Base-by-base conservation (phyloP, 2,329 filamentous ascomycete genomes). In the Orbilia quercus region DNA sequence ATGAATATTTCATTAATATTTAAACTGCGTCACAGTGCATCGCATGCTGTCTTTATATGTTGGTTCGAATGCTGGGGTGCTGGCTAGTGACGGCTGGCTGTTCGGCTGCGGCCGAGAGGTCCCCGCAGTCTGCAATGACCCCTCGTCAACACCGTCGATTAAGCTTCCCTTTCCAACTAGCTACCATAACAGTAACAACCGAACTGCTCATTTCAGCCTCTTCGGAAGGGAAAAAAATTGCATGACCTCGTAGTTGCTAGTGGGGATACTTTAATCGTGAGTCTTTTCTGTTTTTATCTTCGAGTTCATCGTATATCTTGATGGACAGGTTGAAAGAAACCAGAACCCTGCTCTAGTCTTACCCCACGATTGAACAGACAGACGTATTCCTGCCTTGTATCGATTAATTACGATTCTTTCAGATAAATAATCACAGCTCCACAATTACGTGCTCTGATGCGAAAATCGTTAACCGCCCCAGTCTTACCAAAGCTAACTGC, bases 401-500 rank as follows among this genome's bases (percentile, higher is more conserved):
- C n/a, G n/a, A n/a, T n/a, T n/a, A n/a, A n/a, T n/a, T n/a, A n/a
- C n/a, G n/a, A 11, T 55, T 18, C 47, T 22, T 48, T 11, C 22
- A 20, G 28, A 20, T 25, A 22, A 54, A 54, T 16, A 20, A 4
- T 51, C 47, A 5, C 4, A 9, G 9, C 47, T 16, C 31, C 51
- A 1, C 50, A 34, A 42, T 38, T 45, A 38, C 40, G 18, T 25
- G 20, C 38, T 25, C 34, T 38, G 6, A 70, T 70, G 48, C 66
- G 63, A 44, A 42, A 44, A 51, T 53, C 44, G 3, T n/a, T 58
- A 23, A 31, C 38, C 38, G 36, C 23, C 53, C 51, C 34, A n/a
- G 28, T 55, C 51, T 69, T 72, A 50, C 34, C n/a, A n/a, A n/a
- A n/a, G n/a, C n/a, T 59, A 72, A 65, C 67, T 72, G 59, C 67